These are phyloP conservation scores for Stellera chamaejasme DNA, from an alignment of 345 rosid species.

Conservation along the genomic window DNA sequence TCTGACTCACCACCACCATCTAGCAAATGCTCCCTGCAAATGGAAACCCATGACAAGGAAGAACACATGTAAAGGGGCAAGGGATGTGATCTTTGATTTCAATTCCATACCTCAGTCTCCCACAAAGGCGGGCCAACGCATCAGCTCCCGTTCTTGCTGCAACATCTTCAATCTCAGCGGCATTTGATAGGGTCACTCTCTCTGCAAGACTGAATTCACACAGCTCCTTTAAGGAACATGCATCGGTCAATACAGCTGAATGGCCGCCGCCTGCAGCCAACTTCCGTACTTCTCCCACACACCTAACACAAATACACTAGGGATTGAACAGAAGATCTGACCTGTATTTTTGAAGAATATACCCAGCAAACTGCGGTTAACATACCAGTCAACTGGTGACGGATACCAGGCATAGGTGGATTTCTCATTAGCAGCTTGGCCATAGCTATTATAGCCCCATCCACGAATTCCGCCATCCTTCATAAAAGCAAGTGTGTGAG, in stretches of 20 bases:
- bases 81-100: not conserved
- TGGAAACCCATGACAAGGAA: not conserved
- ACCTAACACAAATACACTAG: constrained; percentile 37
- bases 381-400: constrained; percentile 94
- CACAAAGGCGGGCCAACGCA: constrained; percentile 91
- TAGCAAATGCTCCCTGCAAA: constrained; percentile 63
- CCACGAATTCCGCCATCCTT: constrained; percentile 82
- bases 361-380: constrained; percentile 7
- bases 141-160: constrained; percentile 79
- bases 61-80: not conserved
- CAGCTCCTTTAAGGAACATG: constrained; percentile 85
- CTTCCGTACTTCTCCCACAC: constrained; percentile 87
- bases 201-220: constrained; percentile 94
- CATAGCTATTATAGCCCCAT: constrained; percentile 97
- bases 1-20: constrained; percentile 22
- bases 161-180: constrained; percentile 68
- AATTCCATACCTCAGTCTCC: constrained; percentile 56
- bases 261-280: constrained; percentile 99
- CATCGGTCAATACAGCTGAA: constrained; percentile 90
- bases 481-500: constrained; percentile 67
- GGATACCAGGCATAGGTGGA: constrained; percentile 93
- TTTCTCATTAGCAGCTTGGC: constrained; percentile 92
- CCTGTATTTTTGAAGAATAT: constrained; percentile 10
- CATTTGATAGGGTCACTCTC: constrained; percentile 55
- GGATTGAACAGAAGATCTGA: constrained; percentile 8